phyloP scores from a whole-genome alignment of 495 filamentous ascomycete species.

The Talaromyces liani region DNA sequence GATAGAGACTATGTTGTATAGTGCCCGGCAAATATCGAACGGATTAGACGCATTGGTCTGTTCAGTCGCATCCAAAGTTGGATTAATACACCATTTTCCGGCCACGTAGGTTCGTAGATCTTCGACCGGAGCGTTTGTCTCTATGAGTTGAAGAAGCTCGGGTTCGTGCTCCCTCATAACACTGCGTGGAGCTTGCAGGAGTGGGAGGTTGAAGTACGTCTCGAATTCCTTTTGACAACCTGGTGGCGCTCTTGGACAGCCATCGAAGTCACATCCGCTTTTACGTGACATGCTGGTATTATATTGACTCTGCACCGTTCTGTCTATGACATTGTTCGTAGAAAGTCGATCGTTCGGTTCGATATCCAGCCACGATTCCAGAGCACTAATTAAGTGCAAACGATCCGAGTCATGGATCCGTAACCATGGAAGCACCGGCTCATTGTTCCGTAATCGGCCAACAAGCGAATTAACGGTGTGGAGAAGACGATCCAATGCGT shows the following conservation, averaged over 20 bases:
- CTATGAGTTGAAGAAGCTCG: constrained; percentile 2
- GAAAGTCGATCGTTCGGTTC: not conserved
- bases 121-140: not conserved
- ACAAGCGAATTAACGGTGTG: not conserved
- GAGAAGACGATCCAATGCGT: not conserved
- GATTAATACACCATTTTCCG: not conserved
- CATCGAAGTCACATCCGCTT: not conserved
- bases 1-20: constrained; percentile 1
- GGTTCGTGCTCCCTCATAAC: constrained; percentile 6
- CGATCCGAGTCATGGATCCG: not conserved
- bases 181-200: constrained; percentile 6
- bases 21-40: not conserved
- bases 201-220: not conserved
- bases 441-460: not conserved
- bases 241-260: not conserved
- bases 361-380: not conserved
- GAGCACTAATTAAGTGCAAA: not conserved
- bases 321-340: not conserved
- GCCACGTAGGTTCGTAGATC: not conserved
- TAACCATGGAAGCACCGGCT: not conserved
- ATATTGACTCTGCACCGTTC: not conserved
- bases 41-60: not conserved
- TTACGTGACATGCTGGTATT: not conserved
- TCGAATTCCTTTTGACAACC: constrained; percentile 6
- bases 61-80: not conserved